Percentiles rank a stretch among this genome's conserved stretches.
phyloP scores from a whole-genome alignment of 495 filamentous ascomycete species.

The Hypoxylon perforatum region DNA sequence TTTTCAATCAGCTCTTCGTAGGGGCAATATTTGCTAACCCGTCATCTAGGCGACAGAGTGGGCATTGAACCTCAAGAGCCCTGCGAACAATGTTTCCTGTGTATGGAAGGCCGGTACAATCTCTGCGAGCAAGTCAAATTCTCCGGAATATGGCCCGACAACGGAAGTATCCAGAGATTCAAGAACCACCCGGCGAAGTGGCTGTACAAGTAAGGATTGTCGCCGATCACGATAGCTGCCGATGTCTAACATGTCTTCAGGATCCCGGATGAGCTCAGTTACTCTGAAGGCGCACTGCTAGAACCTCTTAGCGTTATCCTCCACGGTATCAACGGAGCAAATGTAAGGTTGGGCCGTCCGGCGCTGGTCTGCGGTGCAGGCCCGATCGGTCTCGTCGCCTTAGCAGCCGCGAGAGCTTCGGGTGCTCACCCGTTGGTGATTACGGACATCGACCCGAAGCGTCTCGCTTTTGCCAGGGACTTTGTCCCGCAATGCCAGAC shows the following conservation, averaged over 20 bases:
- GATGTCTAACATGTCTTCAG: constrained; percentile 26
- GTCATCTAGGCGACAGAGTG: constrained; percentile 55
- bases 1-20: neutral
- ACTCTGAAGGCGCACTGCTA: constrained; percentile 60
- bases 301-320: constrained; percentile 62
- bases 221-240: neutral
- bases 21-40: constrained; percentile 7
- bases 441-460: constrained; percentile 67
- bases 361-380: constrained; percentile 60
- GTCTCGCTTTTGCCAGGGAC: constrained; percentile 68
- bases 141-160: constrained; percentile 68
- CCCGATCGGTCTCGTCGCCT: constrained; percentile 62
- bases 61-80: constrained; percentile 62
- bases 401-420: constrained; percentile 65
- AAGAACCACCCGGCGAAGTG: constrained; percentile 66
- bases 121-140: constrained; percentile 61
- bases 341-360: constrained; percentile 52
- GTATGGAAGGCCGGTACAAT: constrained; percentile 60
- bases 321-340: constrained; percentile 55
- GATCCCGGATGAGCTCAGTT: constrained; percentile 56
- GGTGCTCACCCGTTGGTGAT: constrained; percentile 73
- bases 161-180: constrained; percentile 68
- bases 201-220: constrained; percentile 54
- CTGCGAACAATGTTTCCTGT: constrained; percentile 59
- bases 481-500: constrained; percentile 66